Conservation (phyloP, 441 rosid genomes). For the Pelargonium hybrid region DNA sequence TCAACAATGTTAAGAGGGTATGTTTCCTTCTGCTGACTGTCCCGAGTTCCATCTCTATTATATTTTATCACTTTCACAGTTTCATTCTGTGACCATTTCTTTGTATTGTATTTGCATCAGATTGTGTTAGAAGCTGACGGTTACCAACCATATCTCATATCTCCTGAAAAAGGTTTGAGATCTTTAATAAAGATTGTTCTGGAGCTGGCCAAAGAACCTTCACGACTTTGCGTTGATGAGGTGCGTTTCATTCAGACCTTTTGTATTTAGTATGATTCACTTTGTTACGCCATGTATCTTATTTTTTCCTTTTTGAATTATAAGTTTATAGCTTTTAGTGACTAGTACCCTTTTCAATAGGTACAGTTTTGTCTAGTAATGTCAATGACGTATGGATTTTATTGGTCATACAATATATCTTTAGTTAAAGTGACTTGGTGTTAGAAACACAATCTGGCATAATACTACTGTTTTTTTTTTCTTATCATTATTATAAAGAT, state of each 20-base stretch:
- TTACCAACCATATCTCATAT: slow-evolving; percentile 94
- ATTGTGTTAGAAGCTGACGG: slow-evolving; percentile 95
- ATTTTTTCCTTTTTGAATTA: background rate
- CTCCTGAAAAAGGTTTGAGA: slow-evolving; percentile 94
- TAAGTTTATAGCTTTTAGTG: background rate
- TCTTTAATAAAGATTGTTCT: slow-evolving; percentile 85
- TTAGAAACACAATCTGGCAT: background rate
- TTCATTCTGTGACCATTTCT: background rate
- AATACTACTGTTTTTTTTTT: background rate
- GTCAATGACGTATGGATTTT: background rate
- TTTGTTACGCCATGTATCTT: background rate
- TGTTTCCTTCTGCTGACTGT: slow-evolving; percentile 4
- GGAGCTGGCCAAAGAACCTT: slow-evolving; percentile 92
- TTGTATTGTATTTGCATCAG: slow-evolving; percentile 26
- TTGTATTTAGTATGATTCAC: background rate
- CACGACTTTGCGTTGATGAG: slow-evolving; percentile 87
- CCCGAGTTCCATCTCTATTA: background rate
- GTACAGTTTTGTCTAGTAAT: background rate
- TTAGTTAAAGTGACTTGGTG: background rate
- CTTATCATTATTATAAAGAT: no score
- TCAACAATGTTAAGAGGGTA: slow-evolving; percentile 85
- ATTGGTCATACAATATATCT: background rate
- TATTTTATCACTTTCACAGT: background rate
- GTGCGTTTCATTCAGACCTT: slow-evolving; percentile 22
- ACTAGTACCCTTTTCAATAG: no score